Evolutionary conservation across 1,284 basidiomycete species (phyloP).

Genomic region (Cutaneotrichosporon dermatis): DNA sequence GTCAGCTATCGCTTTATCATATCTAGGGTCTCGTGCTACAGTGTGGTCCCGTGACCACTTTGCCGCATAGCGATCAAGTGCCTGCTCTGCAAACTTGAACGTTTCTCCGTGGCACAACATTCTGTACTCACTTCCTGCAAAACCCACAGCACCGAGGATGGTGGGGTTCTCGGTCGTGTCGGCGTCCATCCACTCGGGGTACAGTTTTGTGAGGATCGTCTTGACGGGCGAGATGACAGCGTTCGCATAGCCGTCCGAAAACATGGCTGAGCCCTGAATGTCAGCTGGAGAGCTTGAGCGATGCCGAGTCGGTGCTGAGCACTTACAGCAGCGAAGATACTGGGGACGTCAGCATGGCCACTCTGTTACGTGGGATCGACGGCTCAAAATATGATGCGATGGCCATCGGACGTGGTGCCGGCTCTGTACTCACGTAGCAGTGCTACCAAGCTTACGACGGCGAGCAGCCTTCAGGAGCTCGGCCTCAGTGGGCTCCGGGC

Average conservation of each 20-base stretch:
- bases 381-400: too few species aligned
- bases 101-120: background rate
- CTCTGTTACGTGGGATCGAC: background rate
- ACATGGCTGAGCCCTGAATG: constrained; percentile 66
- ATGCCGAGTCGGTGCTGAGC: too few species aligned
- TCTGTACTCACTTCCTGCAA: constrained; percentile 62
- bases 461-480: background rate
- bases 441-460: constrained; percentile 6
- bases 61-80: background rate
- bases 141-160: constrained; percentile 61
- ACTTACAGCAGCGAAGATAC: constrained; percentile 13
- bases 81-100: background rate
- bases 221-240: constrained; percentile 60
- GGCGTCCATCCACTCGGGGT: constrained; percentile 52
- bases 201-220: constrained; percentile 64
- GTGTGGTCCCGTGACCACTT: background rate
- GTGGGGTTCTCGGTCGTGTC: constrained; percentile 54
- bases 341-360: background rate
- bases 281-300: background rate
- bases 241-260: constrained; percentile 79
- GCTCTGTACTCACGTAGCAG: constrained; percentile 9
- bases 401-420: too few species aligned
- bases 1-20: background rate
- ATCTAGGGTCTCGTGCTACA: too few species aligned
- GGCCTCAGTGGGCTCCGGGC: background rate